Base-by-base conservation (phyloP, 2,329 filamentous ascomycete genomes). In the Sphaerulina vaccinii region DNA sequence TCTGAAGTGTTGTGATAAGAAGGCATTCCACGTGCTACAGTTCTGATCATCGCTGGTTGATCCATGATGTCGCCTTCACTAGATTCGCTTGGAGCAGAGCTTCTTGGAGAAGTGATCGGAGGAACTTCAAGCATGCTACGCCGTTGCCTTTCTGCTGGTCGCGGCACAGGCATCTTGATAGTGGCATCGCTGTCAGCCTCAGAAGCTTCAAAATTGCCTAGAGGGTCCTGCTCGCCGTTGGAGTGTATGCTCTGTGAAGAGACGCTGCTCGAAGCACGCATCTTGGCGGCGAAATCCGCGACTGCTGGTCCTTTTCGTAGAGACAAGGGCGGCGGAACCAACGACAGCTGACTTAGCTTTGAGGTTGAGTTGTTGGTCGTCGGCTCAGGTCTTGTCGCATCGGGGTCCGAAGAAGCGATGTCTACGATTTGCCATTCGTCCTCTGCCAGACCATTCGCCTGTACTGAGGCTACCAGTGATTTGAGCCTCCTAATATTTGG, bases 251-350 rank as follows among this genome's bases (percentile, higher is more conserved):
- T 24, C 29, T 13, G 10, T 4, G 42, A 36, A 8, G 11, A 35
- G 7, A 37, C n/a, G 8, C 13, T 36, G 16, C 42, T 37, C n/a
- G 19, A 18, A 32, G 29, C 18, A 16, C 29, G 42, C 11, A 27
- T 19, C 11, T 18, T 21, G 11, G 21, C 32, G 15, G 29, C 21
- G 24, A 19, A 15, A 18, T 47, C 16, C 35, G 36, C n/a, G 11
- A 21, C 13, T 23, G 22, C 8, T 7, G 6, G 23, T 6, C 21
- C 21, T 39, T 47, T 38, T 2, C 13, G 21, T 8, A 38, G 21
- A 7, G 33, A 32, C 22, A 47, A 38, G 1, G 44, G 44, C 11
- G 33, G 29, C 38, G 44, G 44, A 5, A 39, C 13, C 44, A 47
- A 36, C 13, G 44, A 47, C 1, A 47, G 15, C 22, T 47, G 22